Evolutionary conservation across 2,329 filamentous ascomycete genomes (phyloP).

Genomic region (Escovopsis weberi): DNA sequence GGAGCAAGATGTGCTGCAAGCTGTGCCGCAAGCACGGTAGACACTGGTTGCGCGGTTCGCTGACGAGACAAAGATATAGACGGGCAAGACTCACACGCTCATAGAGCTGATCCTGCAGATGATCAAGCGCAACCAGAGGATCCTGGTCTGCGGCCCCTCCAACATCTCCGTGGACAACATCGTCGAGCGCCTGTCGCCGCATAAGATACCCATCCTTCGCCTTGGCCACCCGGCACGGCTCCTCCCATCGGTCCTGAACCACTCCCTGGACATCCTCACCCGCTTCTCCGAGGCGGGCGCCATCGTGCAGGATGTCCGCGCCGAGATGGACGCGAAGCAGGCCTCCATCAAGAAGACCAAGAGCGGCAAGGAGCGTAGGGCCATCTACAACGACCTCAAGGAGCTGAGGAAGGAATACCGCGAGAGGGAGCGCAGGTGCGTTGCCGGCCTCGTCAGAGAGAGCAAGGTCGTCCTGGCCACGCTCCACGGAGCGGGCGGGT

Average conservation of each 20-base stretch:
- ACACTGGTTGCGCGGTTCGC: neutral
- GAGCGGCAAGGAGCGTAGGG: slow-evolving; percentile 61
- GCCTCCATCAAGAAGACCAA: slow-evolving; percentile 77
- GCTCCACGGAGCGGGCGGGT: slow-evolving; percentile 79
- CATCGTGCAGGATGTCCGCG: slow-evolving; percentile 79
- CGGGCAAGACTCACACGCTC: slow-evolving; percentile 91
- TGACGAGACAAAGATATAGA: slow-evolving; percentile 28
- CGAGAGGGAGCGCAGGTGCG: slow-evolving; percentile 68
- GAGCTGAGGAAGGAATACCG: slow-evolving; percentile 80
- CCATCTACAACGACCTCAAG: slow-evolving; percentile 73
- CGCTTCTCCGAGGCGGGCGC: slow-evolving; percentile 78
- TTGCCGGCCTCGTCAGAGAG: slow-evolving; percentile 55
- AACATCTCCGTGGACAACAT: slow-evolving; percentile 99
- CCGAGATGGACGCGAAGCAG: slow-evolving; percentile 88
- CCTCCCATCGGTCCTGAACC: slow-evolving; percentile 71
- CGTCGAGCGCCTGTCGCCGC: slow-evolving; percentile 74
- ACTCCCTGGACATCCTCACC: slow-evolving; percentile 83
- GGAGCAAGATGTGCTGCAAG: too few species aligned
- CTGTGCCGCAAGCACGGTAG: neutral
- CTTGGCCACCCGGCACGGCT: slow-evolving; percentile 87
- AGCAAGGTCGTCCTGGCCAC: slow-evolving; percentile 88
- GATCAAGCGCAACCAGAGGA: slow-evolving; percentile 53
- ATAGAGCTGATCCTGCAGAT: slow-evolving; percentile 93
- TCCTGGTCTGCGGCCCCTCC: slow-evolving; percentile 90
- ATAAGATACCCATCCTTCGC: slow-evolving; percentile 75